Evolutionary conservation across 768 basidiomycete species (phyloP).

Genomic region (Nevesoporus exiguus): DNA sequence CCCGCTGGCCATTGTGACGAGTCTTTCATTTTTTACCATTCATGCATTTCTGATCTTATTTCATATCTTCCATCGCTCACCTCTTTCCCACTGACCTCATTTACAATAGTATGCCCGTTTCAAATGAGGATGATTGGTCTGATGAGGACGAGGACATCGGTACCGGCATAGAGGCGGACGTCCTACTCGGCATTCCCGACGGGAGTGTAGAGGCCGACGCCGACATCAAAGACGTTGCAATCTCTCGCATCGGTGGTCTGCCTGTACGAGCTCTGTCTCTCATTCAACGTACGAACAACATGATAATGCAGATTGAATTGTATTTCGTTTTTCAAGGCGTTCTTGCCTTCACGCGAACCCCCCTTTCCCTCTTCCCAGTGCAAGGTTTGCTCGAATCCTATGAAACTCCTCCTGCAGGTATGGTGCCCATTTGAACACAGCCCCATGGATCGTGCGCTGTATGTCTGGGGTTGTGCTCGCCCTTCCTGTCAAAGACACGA

Average conservation of each 20-base stretch:
- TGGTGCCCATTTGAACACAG: constrained; percentile 90
- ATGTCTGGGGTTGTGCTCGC: constrained; percentile 79
- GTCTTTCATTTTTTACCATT: constrained; percentile 69
- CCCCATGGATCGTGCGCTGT: constrained; percentile 79
- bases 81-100: constrained; percentile 5
- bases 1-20: constrained; percentile 59
- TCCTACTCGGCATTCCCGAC: constrained; percentile 79
- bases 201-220: constrained; percentile 54
- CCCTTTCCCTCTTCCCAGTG: constrained; percentile 63
- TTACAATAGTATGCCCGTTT: constrained; percentile 38
- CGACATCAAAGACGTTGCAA: constrained; percentile 72
- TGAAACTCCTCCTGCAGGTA: constrained; percentile 82
- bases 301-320: constrained; percentile 44
- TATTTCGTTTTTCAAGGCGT: constrained; percentile 58
- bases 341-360: constrained; percentile 63
- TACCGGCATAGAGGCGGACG: constrained; percentile 62
- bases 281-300: constrained; percentile 42
- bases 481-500: constrained; percentile 68
- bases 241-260: constrained; percentile 86
- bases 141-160: constrained; percentile 70
- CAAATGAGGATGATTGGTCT: constrained; percentile 64
- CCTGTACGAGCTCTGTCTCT: constrained; percentile 68
- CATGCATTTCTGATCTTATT: constrained; percentile 80
- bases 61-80: background rate
- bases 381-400: constrained; percentile 64